A percentile compares a stretch with the other conserved stretches of the same genome.
phyloP scores from a whole-genome alignment of 768 basidiomycete genomes.

The Xanthoconium stramineum region DNA sequence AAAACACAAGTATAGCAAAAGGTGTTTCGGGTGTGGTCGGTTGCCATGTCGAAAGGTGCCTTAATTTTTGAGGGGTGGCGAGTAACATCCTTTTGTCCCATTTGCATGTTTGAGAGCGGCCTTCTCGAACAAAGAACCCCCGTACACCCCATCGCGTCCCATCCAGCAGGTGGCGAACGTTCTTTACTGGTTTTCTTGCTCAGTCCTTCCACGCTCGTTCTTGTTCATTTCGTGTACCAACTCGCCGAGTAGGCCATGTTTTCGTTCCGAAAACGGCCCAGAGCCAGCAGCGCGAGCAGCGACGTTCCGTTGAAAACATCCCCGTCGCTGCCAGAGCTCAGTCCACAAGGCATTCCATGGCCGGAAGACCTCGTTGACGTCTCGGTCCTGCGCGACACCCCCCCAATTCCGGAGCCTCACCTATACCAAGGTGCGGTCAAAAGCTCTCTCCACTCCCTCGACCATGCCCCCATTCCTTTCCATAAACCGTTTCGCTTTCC shows the following conservation, averaged over 20 bases:
- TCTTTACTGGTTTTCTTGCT: conserved; percentile 25
- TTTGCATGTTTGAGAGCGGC: conserved; percentile 10
- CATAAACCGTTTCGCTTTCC: conserved; percentile 72
- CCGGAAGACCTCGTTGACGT: conserved; percentile 80
- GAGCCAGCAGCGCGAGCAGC: conserved; percentile 42
- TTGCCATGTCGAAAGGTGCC: conserved; percentile 28
- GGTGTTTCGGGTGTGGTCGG: conserved; percentile 2
- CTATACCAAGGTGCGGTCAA: conserved; percentile 65
- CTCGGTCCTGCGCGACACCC: conserved; percentile 53
- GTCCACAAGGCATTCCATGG: conserved; percentile 77
- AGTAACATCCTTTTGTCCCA: conserved; percentile 6
- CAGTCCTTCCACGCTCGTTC: conserved; percentile 24
- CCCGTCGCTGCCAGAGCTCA: conserved; percentile 77
- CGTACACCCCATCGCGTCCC: conserved; percentile 14
- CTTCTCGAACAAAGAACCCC: conserved; percentile 17
- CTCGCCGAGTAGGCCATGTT: conserved; percentile 50
- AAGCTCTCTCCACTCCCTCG: conserved; percentile 57
- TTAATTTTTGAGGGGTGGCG: conserved; percentile 18
- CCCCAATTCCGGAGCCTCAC: conserved; percentile 29
- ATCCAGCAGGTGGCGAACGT: conserved; percentile 16
- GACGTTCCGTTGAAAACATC: conserved; percentile 58
- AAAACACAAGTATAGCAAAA: conserved; percentile 14
- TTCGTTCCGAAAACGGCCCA: conserved; percentile 64
- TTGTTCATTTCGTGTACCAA: conserved; percentile 23
- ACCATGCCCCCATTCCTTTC: conserved; percentile 63